Conservation (phyloP, 2,329 filamentous ascomycete species). For the Penicillium italicum region DNA sequence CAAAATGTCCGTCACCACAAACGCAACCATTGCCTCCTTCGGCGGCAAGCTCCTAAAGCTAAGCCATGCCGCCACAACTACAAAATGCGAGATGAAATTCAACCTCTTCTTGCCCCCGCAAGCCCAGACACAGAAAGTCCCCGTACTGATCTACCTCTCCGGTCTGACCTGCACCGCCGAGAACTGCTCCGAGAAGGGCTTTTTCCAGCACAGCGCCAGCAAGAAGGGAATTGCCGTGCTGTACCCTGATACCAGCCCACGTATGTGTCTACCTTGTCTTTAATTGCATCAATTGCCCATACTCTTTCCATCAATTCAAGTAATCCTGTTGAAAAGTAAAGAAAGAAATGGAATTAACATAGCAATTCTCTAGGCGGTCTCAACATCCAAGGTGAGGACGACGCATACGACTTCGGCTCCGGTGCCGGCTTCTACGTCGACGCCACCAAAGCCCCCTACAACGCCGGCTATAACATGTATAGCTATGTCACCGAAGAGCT, state of each 20-base stretch:
- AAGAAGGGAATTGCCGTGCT: slow-evolving; percentile 83
- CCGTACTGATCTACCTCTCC: slow-evolving; percentile 87
- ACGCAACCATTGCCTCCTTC: slow-evolving; percentile 83
- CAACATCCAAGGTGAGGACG: slow-evolving; percentile 76
- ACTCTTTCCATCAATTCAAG: not conserved
- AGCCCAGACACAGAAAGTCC: slow-evolving; percentile 63
- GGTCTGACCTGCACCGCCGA: slow-evolving; percentile 94
- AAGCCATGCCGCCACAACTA: slow-evolving; percentile 73
- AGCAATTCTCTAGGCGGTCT: slow-evolving; percentile 58
- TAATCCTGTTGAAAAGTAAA: not conserved
- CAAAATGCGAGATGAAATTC: slow-evolving; percentile 83
- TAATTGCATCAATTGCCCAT: not conserved
- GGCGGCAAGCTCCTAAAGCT: slow-evolving; percentile 95
- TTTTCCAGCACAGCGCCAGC: slow-evolving; percentile 81
- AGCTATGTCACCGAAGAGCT: slow-evolving; percentile 86
- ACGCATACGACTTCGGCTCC: slow-evolving; percentile 84
- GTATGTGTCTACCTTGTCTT: slow-evolving; percentile 49
- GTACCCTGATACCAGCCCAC: slow-evolving; percentile 91
- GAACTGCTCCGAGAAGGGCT: slow-evolving; percentile 72
- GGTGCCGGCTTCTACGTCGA: slow-evolving; percentile 95
- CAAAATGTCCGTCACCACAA: slow-evolving; percentile 80
- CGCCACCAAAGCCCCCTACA: slow-evolving; percentile 71
- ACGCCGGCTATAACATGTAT: slow-evolving; percentile 86
- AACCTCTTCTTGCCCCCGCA: slow-evolving; percentile 86
- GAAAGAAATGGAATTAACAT: not conserved